These are phyloP conservation scores for Erythrobasidium yunnanense DNA, from an alignment of 768 basidiomycete species.

Conservation along the genomic window DNA sequence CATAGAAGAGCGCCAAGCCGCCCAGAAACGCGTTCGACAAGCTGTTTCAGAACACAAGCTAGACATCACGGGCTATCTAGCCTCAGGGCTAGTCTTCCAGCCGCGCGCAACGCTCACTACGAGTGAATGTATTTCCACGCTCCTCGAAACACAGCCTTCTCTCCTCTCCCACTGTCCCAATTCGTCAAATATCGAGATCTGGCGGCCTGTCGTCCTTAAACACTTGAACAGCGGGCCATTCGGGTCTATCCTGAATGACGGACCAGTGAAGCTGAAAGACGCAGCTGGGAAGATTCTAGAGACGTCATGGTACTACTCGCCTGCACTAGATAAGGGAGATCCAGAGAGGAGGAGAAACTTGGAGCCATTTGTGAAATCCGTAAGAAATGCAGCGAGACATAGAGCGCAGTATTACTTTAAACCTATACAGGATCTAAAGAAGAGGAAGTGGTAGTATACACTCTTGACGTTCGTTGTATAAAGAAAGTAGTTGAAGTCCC, in stretches of 20 bases:
- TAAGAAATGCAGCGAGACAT: slow-evolving; percentile 5
- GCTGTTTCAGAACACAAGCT: background rate
- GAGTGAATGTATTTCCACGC: slow-evolving; percentile 1
- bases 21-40: background rate
- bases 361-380: slow-evolving; percentile 25
- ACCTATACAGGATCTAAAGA: background rate
- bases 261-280: slow-evolving; percentile 17
- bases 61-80: slow-evolving; percentile 17
- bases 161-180: background rate
- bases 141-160: slow-evolving; percentile 20
- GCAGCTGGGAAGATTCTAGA: slow-evolving; percentile 24
- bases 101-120: slow-evolving; percentile 21
- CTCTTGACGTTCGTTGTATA: background rate
- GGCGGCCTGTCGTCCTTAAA: background rate
- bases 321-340: slow-evolving; percentile 16
- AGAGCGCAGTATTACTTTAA: slow-evolving; percentile 27
- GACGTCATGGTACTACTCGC: slow-evolving; percentile 16
- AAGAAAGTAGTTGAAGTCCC: background rate
- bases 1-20: background rate
- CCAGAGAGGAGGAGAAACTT: slow-evolving; percentile 8
- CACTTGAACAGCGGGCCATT: slow-evolving; percentile 23
- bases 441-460: background rate
- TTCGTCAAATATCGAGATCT: background rate
- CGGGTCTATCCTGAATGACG: slow-evolving; percentile 19
- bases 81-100: slow-evolving; percentile 25